Conservation (phyloP, 106 monocot genomes). For the Allium sativum region DNA sequence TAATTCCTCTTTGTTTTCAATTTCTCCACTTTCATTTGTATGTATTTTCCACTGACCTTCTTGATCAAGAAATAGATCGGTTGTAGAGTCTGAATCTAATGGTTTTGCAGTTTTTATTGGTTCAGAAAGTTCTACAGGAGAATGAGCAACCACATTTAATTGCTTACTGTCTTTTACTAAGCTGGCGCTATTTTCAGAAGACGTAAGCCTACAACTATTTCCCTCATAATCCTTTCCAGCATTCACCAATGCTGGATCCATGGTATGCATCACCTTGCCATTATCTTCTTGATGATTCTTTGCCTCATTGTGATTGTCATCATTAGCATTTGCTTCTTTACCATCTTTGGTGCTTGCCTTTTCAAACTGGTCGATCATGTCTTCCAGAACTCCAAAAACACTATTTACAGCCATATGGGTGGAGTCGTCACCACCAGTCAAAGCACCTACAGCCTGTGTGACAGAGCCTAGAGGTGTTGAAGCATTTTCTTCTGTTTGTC, state of each 20-base stretch:
- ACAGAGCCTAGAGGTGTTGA: slow-evolving; percentile 51
- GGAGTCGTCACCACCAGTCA: slow-evolving; percentile 90
- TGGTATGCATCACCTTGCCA: slow-evolving; percentile 6
- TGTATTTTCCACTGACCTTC: slow-evolving; percentile 78
- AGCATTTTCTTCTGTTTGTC: slow-evolving; percentile 28
- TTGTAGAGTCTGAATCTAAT: slow-evolving; percentile 30
- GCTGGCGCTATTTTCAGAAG: slow-evolving; percentile 12
- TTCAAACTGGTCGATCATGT: slow-evolving; percentile 92
- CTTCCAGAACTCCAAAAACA: slow-evolving; percentile 94
- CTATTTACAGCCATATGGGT: slow-evolving; percentile 95
- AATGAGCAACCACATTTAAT: slow-evolving; percentile 20
- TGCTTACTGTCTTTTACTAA: slow-evolving; percentile 13
- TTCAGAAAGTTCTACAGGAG: slow-evolving; percentile 19
- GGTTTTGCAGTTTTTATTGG: slow-evolving; percentile 27
- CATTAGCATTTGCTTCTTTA: slow-evolving; percentile 4
- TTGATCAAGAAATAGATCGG: slow-evolving; percentile 81
- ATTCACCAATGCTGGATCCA: too few species aligned
- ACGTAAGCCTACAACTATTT: not conserved
- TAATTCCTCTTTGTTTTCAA: slow-evolving; percentile 8
- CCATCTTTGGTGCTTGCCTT: slow-evolving; percentile 33
- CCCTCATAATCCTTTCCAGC: too few species aligned
- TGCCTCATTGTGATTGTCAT: slow-evolving; percentile 11
- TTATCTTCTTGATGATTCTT: slow-evolving; percentile 7
- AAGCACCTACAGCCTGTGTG: slow-evolving; percentile 74
- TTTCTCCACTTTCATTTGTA: slow-evolving; percentile 12